A percentile compares a stretch with the other conserved stretches of the same genome.
Evolutionary conservation across 108 stramenopile genomes (phyloP).

Genomic region (Cyclotella atomus): DNA sequence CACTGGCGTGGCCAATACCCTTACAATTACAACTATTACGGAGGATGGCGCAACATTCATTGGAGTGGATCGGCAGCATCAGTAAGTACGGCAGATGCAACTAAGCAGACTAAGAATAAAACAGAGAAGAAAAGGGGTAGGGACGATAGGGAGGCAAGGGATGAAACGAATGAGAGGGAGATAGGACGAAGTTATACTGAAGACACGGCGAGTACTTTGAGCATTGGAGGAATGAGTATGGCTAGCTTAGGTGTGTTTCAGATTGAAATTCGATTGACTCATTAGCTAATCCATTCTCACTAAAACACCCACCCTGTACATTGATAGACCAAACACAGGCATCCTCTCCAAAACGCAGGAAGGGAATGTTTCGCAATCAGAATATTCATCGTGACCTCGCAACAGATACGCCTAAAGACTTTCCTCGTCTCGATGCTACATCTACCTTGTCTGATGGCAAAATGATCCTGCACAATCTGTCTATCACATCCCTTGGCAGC

Average conservation of each 20-base stretch:
- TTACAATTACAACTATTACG: slow-evolving; percentile 5
- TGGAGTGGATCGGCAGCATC: neutral
- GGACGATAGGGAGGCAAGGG: slow-evolving; percentile 15
- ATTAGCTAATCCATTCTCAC: neutral
- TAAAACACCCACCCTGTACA: neutral
- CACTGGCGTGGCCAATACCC: slow-evolving; percentile 2
- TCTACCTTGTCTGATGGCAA: slow-evolving; percentile 40
- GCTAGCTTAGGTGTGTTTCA: slow-evolving; percentile 31
- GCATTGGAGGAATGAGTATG: slow-evolving; percentile 37
- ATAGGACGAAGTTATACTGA: slow-evolving; percentile 12
- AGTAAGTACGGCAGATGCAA: neutral
- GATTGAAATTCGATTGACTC: neutral
- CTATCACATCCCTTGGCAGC: slow-evolving; percentile 33
- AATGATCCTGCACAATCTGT: slow-evolving; percentile 46
- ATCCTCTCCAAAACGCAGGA: slow-evolving; percentile 43
- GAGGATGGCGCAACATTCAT: neutral
- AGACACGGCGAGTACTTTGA: slow-evolving; percentile 24
- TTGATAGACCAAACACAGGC: neutral
- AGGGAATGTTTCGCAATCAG: slow-evolving; percentile 30
- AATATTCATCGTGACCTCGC: slow-evolving; percentile 23
- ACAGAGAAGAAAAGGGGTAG: neutral
- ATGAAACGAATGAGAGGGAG: slow-evolving; percentile 7
- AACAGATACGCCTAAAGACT: slow-evolving; percentile 3
- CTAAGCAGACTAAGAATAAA: neutral
- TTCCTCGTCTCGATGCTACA: slow-evolving; percentile 13